These are phyloP conservation scores for Silene conica DNA, from an alignment of 148 eudicot species.

Conservation along the genomic window DNA sequence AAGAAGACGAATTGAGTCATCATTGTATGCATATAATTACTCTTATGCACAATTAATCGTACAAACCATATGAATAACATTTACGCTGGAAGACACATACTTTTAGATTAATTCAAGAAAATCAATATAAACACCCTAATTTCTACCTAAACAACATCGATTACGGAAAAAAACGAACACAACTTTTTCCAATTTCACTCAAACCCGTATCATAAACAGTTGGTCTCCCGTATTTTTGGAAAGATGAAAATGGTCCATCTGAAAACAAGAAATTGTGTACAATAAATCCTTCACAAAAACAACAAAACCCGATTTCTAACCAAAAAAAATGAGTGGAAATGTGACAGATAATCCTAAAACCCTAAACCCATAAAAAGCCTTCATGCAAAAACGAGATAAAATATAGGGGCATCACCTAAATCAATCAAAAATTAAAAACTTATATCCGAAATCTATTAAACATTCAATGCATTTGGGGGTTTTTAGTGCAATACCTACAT, in stretches of 20 bases:
- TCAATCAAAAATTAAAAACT: not conserved
- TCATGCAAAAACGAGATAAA: not conserved
- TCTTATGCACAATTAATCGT: too few species aligned
- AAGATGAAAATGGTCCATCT: too few species aligned
- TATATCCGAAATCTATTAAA: not conserved
- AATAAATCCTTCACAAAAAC: not conserved
- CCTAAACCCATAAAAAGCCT: conserved; percentile 24
- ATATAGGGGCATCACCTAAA: not conserved
- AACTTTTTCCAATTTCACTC: not conserved
- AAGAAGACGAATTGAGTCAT: too few species aligned
- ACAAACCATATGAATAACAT: too few species aligned
- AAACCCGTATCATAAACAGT: conserved; percentile 10
- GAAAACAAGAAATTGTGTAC: too few species aligned
- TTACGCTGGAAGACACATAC: too few species aligned
- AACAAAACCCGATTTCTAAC: not conserved
- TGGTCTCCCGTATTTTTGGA: too few species aligned
- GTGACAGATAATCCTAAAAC: conserved; percentile 1
- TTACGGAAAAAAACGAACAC: not conserved
- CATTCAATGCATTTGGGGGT: not conserved
- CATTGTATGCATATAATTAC: too few species aligned
- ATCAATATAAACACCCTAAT: too few species aligned
- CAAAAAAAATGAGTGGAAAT: not conserved
- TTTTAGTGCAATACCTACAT: conserved; percentile 20
- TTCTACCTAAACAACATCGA: not conserved
- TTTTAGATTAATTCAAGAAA: too few species aligned